Evolutionary conservation across 805 yeast species (phyloP).

Genomic region (Ogataea trehalophila): DNA sequence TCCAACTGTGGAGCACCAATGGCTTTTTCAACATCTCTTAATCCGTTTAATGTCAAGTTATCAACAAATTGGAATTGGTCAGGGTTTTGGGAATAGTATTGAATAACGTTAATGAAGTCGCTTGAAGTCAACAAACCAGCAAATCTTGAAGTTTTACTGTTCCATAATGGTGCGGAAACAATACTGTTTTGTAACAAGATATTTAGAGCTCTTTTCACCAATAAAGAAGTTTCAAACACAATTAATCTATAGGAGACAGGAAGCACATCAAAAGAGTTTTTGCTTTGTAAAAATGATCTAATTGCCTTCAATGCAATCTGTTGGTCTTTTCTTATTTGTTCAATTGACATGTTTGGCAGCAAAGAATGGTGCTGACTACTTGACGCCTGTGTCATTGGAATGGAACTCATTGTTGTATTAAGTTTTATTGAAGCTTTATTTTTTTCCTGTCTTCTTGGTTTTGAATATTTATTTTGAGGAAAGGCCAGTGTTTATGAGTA

Average conservation of each 20-base stretch:
- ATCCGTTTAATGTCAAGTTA: conserved; percentile 75
- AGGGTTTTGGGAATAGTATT: conserved; percentile 85
- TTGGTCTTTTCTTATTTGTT: conserved; percentile 51
- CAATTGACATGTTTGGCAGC: conserved; percentile 12
- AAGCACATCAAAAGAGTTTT: conserved; percentile 92
- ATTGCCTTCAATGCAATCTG: conserved; percentile 76
- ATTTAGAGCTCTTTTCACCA: conserved; percentile 86
- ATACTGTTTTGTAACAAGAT: conserved; percentile 88
- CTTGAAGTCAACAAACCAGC: conserved; percentile 91
- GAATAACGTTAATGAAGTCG: conserved; percentile 92
- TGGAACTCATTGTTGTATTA: neutral
- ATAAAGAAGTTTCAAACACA: conserved; percentile 85
- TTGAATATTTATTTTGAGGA: no score
- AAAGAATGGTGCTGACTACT: neutral
- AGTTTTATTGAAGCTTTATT: no score
- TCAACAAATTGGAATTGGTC: conserved; percentile 87
- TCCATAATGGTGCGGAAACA: conserved; percentile 97
- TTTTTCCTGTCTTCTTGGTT: no score
- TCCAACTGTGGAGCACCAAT: conserved; percentile 85
- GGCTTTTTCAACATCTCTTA: conserved; percentile 80
- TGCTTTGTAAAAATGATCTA: conserved; percentile 75
- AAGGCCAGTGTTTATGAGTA: no score
- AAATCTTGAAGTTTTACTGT: conserved; percentile 79
- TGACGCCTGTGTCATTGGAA: neutral
- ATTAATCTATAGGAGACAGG: conserved; percentile 93